Percentiles rank a stretch among this genome's conserved stretches.
Evolutionary conservation across 2,329 filamentous ascomycete genomes (phyloP).

Genomic region (Colletotrichum phormii): DNA sequence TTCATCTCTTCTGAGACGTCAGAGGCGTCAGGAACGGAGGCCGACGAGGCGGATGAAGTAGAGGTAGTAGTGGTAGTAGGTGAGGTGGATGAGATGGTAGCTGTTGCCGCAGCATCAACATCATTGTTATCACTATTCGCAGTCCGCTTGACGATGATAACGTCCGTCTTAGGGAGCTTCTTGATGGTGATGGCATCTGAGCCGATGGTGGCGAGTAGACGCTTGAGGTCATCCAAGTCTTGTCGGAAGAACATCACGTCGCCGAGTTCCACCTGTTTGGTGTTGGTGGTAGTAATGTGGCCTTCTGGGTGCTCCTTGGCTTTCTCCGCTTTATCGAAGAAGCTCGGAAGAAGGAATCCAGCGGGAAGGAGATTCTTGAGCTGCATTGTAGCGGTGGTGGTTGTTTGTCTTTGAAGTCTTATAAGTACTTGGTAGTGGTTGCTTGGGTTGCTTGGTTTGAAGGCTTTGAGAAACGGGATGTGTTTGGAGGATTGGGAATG

Average conservation of each 20-base stretch:
- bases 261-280: neutral
- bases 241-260: neutral
- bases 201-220: neutral
- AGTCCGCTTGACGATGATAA: neutral
- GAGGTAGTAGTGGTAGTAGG: no score
- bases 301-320: no score
- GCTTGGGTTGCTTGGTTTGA: no score
- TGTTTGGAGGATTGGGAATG: no score
- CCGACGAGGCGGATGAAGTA: no score
- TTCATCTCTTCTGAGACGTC: neutral
- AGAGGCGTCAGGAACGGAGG: neutral
- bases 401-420: no score
- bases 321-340: neutral
- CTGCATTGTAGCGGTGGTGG: neutral
- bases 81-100: neutral
- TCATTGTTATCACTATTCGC: neutral
- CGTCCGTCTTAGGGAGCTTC: neutral
- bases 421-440: no score
- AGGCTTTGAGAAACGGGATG: no score
- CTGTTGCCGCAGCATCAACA: neutral
- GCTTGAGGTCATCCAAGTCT: neutral
- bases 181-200: neutral
- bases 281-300: neutral
- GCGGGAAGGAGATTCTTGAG: neutral
- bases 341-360: neutral